These are phyloP conservation scores for Fusarium algeriense DNA, from an alignment of 2,329 filamentous ascomycete genomes.

Conservation along the genomic window DNA sequence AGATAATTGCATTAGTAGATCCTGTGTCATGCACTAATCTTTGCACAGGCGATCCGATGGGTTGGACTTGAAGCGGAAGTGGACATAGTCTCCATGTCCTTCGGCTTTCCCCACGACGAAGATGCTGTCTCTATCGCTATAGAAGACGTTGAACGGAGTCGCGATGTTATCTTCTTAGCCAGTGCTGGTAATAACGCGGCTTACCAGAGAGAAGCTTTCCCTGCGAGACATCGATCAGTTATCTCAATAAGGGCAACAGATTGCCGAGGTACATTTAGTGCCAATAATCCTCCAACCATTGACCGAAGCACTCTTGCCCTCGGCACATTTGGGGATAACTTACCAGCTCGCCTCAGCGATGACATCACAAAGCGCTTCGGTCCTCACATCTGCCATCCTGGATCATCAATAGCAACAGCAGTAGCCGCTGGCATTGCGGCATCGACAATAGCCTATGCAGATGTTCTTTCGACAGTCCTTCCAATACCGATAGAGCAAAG, in stretches of 20 bases:
- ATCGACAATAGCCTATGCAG: neutral
- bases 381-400: fast-evolving
- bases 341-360: fast-evolving
- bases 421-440: neutral
- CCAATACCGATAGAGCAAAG: fast-evolving
- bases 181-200: neutral
- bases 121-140: fast-evolving
- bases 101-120: neutral
- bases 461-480: neutral
- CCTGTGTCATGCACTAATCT: neutral
- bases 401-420: neutral
- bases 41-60: neutral
- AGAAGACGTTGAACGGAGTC: neutral
- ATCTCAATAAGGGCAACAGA: neutral
- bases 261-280: fast-evolving
- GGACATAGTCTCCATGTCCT: neutral
- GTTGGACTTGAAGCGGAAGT: fast-evolving
- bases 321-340: neutral
- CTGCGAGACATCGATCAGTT: neutral
- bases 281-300: fast-evolving
- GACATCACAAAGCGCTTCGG: neutral
- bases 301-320: fast-evolving
- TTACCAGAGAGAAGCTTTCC: neutral
- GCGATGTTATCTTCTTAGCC: neutral
- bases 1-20: fast-evolving